Base-by-base conservation (phyloP, 2,329 filamentous ascomycete genomes). In the Colletotrichum sp. region DNA sequence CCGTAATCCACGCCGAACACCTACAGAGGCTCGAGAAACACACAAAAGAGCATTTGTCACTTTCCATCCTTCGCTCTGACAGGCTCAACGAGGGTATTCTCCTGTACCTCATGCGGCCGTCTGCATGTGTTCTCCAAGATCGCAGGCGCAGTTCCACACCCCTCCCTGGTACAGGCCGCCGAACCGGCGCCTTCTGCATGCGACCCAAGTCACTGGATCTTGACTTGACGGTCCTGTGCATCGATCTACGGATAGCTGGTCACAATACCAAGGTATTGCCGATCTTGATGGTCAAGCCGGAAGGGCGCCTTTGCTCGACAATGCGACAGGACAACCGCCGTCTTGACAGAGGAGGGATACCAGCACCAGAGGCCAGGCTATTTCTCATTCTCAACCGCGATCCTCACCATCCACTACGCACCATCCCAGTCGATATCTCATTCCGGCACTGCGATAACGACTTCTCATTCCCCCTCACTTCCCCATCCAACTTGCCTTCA, bases 101-200 rank as follows among this genome's bases (percentile, higher is more conserved):
- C 26, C 21, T n/a, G 21, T 26, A 26, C 26, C 60, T 34, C 8
- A 52, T 36, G 34, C 64, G 64, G 73, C 69, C 64, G 15, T 57
- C 73, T 69, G 64, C 73, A 76, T 69, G 62, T 39, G 64, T 49
- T 69, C 57, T 39, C 68, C 30, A 34, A 68, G 63, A 49, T 76
- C 57, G 64, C 70, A 73, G 57, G 32, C 59, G 64, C 65, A 36
- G 44, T 66, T 64, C 21, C 34, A 15, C 39, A 32, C n/a, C 44
- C 44, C 44, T 52, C 44, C 44, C n/a, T 52, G 44, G 44, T 36
- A 34, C 73, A 63, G 57, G 69, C 28, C 57, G 63, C 73, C 39
- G 74, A 65, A 59, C 44, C 63, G 44, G 67, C 60, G 49, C 65
- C 73, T 44, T 63, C 63, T 74, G 74, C 74, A 76, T 76, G 34